These are phyloP conservation scores for Ophiostoma novo-ulmi DNA, from an alignment of 2,329 filamentous ascomycete genomes.

Conservation along the genomic window DNA sequence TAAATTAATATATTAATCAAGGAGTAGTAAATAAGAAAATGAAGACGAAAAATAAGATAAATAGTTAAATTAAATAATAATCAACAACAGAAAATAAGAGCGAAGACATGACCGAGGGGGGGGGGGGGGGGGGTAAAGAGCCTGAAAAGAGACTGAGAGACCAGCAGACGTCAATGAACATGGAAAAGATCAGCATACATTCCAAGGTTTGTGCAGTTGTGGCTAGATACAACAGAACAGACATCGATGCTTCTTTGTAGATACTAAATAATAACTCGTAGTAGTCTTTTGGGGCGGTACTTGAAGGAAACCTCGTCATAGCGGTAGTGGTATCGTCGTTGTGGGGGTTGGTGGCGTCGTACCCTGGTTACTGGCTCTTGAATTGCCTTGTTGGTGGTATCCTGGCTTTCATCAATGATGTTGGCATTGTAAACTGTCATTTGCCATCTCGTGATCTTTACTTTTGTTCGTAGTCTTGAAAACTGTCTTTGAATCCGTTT, in stretches of 20 bases:
- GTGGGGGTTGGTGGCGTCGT: background rate
- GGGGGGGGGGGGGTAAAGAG: background rate
- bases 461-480: background rate
- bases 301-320: background rate
- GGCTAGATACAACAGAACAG: background rate
- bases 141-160: background rate
- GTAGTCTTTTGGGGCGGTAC: background rate
- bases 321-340: background rate
- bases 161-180: background rate
- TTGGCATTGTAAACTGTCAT: background rate
- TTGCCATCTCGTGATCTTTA: background rate
- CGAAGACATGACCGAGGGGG: background rate
- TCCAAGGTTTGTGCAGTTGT: background rate
- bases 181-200: conserved; percentile 5
- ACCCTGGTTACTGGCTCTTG: background rate
- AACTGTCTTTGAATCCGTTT: background rate
- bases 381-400: background rate
- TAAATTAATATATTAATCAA: background rate
- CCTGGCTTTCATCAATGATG: too few relatives aligned
- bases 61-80: background rate
- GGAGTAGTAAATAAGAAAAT: background rate
- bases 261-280: background rate
- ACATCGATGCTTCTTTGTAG: background rate
- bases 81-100: background rate
- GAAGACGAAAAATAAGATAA: background rate